phyloP scores from a whole-genome alignment of 2,329 filamentous ascomycete species.

The Lizonia empirigonia region DNA sequence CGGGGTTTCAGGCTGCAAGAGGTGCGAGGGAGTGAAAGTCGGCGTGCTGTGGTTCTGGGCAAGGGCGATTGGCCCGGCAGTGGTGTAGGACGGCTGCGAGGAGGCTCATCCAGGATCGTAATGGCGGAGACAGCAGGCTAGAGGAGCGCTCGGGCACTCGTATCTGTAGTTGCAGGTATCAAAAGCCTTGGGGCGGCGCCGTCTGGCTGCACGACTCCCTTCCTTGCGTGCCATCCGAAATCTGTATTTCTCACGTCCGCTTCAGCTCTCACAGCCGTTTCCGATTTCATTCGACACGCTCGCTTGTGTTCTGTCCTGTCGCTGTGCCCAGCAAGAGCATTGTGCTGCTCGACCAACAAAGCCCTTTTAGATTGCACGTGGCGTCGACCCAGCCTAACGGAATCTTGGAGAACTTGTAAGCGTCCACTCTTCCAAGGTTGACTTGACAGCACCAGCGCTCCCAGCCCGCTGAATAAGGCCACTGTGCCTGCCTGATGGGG shows the following conservation, averaged over 20 bases:
- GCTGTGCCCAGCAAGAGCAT: conserved; percentile 3
- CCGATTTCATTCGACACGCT: conserved; percentile 3
- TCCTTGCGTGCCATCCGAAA: conserved; percentile 1
- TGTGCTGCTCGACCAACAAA: conserved; percentile 3
- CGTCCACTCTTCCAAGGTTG: conserved; percentile 1
- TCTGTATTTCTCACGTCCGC: conserved; percentile 1
- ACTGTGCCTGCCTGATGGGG: conserved; percentile 9
- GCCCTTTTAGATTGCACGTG: conserved; percentile 12
- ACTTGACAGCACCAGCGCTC: neutral
- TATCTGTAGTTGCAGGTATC: conserved; percentile 14
- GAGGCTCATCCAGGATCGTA: conserved; percentile 15
- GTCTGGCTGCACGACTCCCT: conserved; percentile 8
- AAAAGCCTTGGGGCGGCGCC: conserved; percentile 12
- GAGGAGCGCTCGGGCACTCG: conserved; percentile 13
- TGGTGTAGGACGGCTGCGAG: neutral
- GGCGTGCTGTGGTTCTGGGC: neutral
- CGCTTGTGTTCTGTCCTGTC: conserved; percentile 10
- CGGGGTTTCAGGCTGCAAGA: conserved; percentile 5
- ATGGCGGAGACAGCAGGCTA: conserved; percentile 8
- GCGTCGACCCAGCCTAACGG: conserved; percentile 12
- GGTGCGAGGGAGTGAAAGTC: neutral
- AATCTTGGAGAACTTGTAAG: conserved; percentile 10
- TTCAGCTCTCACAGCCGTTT: neutral
- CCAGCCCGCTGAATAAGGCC: conserved; percentile 2
- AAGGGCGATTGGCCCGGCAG: conserved; percentile 1